Conservation (phyloP, 2,329 filamentous ascomycete species). For the Scytalidium lignicola region DNA sequence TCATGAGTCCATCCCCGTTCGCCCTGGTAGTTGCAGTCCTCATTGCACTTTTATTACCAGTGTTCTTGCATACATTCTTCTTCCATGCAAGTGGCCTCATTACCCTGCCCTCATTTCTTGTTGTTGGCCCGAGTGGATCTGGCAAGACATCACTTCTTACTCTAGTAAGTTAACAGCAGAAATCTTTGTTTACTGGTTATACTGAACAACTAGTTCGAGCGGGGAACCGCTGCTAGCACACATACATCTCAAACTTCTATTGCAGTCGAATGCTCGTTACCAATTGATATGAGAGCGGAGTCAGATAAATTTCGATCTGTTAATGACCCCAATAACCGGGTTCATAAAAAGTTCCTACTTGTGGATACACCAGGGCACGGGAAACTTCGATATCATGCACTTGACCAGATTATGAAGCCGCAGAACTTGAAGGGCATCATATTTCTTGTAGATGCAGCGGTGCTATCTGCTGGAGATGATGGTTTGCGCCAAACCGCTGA, state of each 20-base stretch:
- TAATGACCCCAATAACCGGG: conserved; percentile 54
- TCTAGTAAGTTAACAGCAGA: conserved; percentile 44
- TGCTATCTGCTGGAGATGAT: conserved; percentile 50
- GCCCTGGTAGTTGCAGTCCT: conserved; percentile 64
- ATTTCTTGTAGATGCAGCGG: conserved; percentile 83
- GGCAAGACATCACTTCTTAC: conserved; percentile 90
- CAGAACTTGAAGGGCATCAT: conserved; percentile 66
- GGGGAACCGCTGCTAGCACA: conserved; percentile 38
- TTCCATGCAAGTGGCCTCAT: conserved; percentile 65
- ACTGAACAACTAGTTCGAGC: conserved; percentile 40
- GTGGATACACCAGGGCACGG: conserved; percentile 93
- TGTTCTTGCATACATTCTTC: conserved; percentile 68
- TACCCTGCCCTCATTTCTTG: conserved; percentile 68
- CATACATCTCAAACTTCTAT: conserved; percentile 60
- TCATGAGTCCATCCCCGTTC: conserved; percentile 54
- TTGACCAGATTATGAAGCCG: conserved; percentile 42
- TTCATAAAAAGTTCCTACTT: conserved; percentile 67
- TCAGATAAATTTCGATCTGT: conserved; percentile 61
- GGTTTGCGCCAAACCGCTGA: conserved; percentile 67
- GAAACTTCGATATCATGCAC: conserved; percentile 74
- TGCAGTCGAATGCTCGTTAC: conserved; percentile 50
- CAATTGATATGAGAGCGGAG: conserved; percentile 42
- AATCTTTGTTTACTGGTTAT: conserved; percentile 5
- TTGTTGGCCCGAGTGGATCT: conserved; percentile 73
- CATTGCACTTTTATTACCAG: conserved; percentile 66